Evolutionary conservation across 257 asterid species (phyloP).

Genomic region (Ophiorrhiza pumila): DNA sequence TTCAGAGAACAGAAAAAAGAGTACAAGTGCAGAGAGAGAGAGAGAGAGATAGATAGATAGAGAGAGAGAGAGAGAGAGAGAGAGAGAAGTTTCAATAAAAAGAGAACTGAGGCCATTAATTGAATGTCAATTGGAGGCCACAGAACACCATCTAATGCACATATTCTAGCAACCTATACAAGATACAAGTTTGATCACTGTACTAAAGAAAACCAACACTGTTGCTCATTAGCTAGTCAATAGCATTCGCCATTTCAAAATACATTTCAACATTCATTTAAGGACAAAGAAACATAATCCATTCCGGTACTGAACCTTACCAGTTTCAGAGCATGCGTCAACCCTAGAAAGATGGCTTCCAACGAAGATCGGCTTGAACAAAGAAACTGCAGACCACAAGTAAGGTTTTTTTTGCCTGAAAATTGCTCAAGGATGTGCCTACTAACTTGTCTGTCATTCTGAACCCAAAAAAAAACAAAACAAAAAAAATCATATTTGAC

Average conservation of each 20-base stretch:
- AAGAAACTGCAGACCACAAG: constrained; percentile 78
- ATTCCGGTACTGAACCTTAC: constrained; percentile 37
- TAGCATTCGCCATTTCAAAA: neutral
- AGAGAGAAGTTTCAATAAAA: neutral
- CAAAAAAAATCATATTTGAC: neutral
- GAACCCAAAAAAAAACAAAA: constrained; percentile 35
- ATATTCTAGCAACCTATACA: neutral
- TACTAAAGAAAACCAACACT: neutral
- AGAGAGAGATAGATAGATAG: neutral
- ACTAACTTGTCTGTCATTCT: constrained; percentile 79
- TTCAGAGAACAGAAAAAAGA: neutral
- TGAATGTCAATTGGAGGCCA: neutral
- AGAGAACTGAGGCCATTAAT: neutral
- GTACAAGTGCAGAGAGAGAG: neutral
- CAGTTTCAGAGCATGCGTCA: constrained; percentile 86
- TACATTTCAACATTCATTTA: neutral
- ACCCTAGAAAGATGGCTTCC: constrained; percentile 59
- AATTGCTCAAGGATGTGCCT: constrained; percentile 84
- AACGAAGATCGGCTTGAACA: constrained; percentile 69
- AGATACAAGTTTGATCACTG: neutral
- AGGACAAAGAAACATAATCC: constrained; percentile 11
- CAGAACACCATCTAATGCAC: neutral
- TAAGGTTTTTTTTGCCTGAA: constrained; percentile 69
- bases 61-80: neutral
- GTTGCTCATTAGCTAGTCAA: neutral